phyloP scores from a whole-genome alignment of 2,329 filamentous ascomycete genomes.

The Escovopsis sp. region DNA sequence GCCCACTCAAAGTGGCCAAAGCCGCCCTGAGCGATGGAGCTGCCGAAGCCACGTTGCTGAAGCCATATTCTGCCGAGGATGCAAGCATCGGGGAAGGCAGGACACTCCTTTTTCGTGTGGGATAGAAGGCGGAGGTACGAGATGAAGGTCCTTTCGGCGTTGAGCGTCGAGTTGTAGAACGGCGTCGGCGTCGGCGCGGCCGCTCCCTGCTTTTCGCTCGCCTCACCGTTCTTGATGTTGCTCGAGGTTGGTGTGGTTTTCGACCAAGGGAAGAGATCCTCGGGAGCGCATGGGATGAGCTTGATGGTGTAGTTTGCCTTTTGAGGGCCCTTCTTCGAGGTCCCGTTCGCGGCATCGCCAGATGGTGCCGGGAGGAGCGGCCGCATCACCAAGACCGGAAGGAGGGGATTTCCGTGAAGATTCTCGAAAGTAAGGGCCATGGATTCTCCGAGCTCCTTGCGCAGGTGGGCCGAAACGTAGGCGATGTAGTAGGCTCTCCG shows the following conservation, averaged over 20 bases:
- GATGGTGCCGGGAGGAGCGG: conserved; percentile 15
- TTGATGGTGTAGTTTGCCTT: conserved; percentile 45
- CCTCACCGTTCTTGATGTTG: conserved; percentile 46
- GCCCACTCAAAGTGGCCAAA: conserved; percentile 93
- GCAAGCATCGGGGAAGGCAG: conserved; percentile 69
- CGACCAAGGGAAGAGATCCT: conserved; percentile 50
- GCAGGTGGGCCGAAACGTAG: conserved; percentile 58
- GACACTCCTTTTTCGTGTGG: conserved; percentile 50
- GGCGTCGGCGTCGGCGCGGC: conserved; percentile 40
- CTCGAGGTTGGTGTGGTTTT: conserved; percentile 60
- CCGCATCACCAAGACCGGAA: conserved; percentile 47
- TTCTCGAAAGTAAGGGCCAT: conserved; percentile 49
- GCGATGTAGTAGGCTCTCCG: conserved; percentile 86
- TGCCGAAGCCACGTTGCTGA: conserved; percentile 67
- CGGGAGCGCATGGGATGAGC: conserved; percentile 60
- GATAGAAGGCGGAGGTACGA: conserved; percentile 65
- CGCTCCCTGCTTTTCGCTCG: conserved; percentile 24
- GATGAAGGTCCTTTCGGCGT: conserved; percentile 59
- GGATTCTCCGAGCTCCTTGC: conserved; percentile 35
- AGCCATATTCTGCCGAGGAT: conserved; percentile 81
- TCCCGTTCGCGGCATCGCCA: conserved; percentile 8
- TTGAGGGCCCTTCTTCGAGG: conserved; percentile 12
- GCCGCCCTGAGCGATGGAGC: conserved; percentile 57
- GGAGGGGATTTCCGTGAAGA: conserved; percentile 59
- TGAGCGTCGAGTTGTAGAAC: conserved; percentile 79